Conservation (phyloP, 805 yeast genomes). For the Metschnikowia cubensis region DNA sequence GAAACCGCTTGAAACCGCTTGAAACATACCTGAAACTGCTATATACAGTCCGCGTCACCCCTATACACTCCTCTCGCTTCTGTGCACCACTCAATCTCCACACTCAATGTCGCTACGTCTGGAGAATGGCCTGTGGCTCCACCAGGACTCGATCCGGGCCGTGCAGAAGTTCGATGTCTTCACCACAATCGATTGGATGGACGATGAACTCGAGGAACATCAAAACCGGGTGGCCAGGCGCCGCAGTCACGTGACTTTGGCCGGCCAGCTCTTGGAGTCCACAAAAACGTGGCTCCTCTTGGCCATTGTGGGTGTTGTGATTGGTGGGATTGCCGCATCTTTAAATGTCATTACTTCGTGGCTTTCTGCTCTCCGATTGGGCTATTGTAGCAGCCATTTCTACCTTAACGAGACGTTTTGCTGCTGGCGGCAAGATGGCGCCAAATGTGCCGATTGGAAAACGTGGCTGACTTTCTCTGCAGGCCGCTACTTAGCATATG, state of each 20-base stretch:
- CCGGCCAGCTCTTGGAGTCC: conserved; percentile 28
- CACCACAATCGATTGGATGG: conserved; percentile 67
- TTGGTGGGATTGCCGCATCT: conserved; percentile 81
- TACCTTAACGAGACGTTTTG: conserved; percentile 75
- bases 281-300: conserved; percentile 69
- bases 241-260: conserved; percentile 18
- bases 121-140: conserved; percentile 32
- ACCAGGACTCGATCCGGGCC: conserved; percentile 33
- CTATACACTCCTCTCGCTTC: background rate
- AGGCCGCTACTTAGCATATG: conserved; percentile 54
- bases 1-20: too few relatives aligned
- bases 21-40: too few relatives aligned
- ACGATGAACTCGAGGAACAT: conserved; percentile 54
- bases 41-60: background rate
- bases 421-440: conserved; percentile 57
- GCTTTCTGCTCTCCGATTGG: conserved; percentile 73
- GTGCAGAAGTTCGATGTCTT: conserved; percentile 56
- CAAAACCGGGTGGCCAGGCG: conserved; percentile 24
- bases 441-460: conserved; percentile 62
- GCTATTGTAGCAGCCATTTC: conserved; percentile 69
- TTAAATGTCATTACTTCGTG: conserved; percentile 82
- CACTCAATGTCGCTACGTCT: background rate
- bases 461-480: conserved; percentile 50
- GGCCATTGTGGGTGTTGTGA: conserved; percentile 66
- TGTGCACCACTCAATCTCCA: too few relatives aligned